Conservation (phyloP, 306 rosid genomes). For the Spatholobus suberectus region DNA sequence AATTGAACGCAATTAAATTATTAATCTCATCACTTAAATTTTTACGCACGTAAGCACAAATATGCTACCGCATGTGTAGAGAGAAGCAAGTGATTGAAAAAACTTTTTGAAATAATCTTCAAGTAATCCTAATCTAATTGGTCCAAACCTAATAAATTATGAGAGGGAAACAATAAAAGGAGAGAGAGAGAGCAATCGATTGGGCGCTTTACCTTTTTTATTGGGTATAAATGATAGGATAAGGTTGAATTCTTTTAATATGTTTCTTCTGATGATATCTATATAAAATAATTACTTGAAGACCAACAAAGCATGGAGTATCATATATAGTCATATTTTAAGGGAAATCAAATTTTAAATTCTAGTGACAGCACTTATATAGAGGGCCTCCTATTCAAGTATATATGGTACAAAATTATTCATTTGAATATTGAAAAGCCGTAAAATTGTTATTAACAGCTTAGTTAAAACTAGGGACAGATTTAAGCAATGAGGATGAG, state of each 20-base stretch:
- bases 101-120: neutral
- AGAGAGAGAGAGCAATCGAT: neutral
- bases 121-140: neutral
- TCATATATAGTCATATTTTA: too few species aligned
- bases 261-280: neutral
- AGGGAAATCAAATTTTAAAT: too few species aligned
- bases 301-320: too few species aligned
- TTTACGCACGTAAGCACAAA: neutral
- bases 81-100: neutral
- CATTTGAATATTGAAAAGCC: too few species aligned
- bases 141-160: neutral
- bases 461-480: too few species aligned
- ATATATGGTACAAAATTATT: too few species aligned
- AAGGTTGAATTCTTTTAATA: neutral
- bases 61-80: constrained; percentile 3
- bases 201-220: neutral
- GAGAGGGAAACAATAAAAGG: neutral
- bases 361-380: too few species aligned
- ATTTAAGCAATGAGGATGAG: too few species aligned
- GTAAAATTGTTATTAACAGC: too few species aligned
- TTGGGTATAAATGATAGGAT: neutral
- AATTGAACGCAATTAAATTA: neutral
- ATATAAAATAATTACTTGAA: too few species aligned
- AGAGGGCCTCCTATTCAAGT: too few species aligned
- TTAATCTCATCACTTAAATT: too few species aligned